Conservation (phyloP, 352 stramenopile species). For the Globisporangium paddicum region DNA sequence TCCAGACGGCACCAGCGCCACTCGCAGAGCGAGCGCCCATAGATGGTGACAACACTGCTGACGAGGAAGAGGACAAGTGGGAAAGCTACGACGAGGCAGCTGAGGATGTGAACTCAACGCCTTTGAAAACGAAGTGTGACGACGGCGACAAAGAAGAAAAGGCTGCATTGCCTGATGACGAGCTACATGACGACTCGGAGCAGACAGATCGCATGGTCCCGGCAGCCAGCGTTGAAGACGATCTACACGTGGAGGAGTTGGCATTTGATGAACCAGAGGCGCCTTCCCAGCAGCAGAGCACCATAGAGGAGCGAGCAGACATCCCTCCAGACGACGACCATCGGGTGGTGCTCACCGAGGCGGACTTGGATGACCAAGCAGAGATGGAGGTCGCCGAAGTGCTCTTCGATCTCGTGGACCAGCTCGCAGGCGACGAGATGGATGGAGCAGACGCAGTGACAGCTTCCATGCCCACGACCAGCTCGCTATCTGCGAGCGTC, state of each 20-base stretch:
- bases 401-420: conserved; percentile 38
- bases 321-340: background rate
- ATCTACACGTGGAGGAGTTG: conserved; percentile 5
- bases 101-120: conserved; percentile 3
- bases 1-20: background rate
- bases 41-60: no score
- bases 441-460: background rate
- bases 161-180: background rate
- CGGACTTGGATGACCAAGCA: conserved; percentile 16
- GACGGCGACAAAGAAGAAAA: background rate
- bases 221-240: background rate
- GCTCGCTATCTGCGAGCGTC: conserved; percentile 15
- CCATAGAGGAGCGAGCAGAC: background rate
- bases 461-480: background rate
- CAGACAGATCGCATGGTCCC: background rate
- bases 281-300: background rate
- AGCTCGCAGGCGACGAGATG: conserved; percentile 14
- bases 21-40: background rate
- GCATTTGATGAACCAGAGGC: background rate
- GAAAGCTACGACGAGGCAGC: background rate
- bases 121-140: background rate
- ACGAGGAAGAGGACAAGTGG: background rate
- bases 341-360: background rate
- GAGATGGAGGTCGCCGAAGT: conserved; percentile 40
- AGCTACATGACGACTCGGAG: background rate